A percentile compares a stretch with the other conserved stretches of the same genome.
These are phyloP conservation scores for Ceratobasidium sp. DNA, from an alignment of 1,284 basidiomycete genomes.

Conservation along the genomic window DNA sequence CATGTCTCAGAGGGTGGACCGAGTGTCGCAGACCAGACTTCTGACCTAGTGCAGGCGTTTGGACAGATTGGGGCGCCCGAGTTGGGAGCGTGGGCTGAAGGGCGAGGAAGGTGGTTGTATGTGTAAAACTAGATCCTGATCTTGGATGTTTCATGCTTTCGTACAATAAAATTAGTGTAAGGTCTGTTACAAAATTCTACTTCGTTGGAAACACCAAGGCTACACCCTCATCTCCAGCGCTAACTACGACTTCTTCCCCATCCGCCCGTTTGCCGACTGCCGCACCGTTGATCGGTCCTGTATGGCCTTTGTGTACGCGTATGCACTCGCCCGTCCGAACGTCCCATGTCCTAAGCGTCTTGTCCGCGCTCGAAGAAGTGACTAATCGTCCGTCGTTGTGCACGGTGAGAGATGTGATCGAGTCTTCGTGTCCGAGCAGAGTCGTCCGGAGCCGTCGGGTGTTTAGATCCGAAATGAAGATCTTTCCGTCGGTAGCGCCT, in stretches of 20 bases:
- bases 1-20: constrained; percentile 61
- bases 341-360: constrained; percentile 92
- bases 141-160: neutral
- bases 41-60: constrained; percentile 65
- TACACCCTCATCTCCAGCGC: constrained; percentile 87
- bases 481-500: constrained; percentile 94
- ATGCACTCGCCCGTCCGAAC: constrained; percentile 85
- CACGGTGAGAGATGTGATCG: constrained; percentile 84
- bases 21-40: constrained; percentile 52
- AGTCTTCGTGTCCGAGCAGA: constrained; percentile 70
- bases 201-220: constrained; percentile 76
- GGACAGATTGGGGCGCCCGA: constrained; percentile 63
- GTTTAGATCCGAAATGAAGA: constrained; percentile 93
- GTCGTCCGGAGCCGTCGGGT: constrained; percentile 87
- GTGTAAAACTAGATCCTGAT: constrained; percentile 59
- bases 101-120: constrained; percentile 74
- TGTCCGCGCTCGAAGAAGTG: constrained; percentile 89
- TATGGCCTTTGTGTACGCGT: constrained; percentile 88
- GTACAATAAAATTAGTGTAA: constrained; percentile 19
- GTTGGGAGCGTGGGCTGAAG: constrained; percentile 71
- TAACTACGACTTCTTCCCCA: constrained; percentile 73
- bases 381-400: constrained; percentile 81
- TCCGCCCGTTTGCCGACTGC: constrained; percentile 74
- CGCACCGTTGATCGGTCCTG: constrained; percentile 83
- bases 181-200: neutral